Percentiles rank a stretch among this genome's conserved stretches.
Evolutionary conservation across 805 yeast genomes (phyloP).

Genomic region (Metschnikowia dekortorum): DNA sequence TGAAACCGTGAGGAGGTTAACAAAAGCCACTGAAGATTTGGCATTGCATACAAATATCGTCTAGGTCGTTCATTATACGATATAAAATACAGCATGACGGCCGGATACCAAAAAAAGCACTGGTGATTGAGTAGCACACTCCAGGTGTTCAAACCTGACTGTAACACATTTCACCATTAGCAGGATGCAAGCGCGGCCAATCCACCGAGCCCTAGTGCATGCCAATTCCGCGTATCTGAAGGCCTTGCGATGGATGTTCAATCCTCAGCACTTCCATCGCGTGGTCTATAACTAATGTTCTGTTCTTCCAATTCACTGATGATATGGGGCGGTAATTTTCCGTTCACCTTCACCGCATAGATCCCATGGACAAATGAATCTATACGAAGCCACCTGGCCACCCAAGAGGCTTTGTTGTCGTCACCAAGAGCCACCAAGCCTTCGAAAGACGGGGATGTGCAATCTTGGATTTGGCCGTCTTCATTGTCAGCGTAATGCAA

Average conservation of each 20-base stretch:
- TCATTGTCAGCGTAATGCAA: slow-evolving; percentile 74
- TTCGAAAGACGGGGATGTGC: slow-evolving; percentile 95
- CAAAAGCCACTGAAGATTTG: slow-evolving; percentile 13
- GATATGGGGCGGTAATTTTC: slow-evolving; percentile 85
- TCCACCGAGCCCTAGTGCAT: not conserved
- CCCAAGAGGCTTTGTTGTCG: slow-evolving; percentile 82
- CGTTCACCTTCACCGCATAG: slow-evolving; percentile 91
- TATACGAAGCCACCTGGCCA: slow-evolving; percentile 90
- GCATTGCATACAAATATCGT: not conserved
- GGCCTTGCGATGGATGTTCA: slow-evolving; percentile 16
- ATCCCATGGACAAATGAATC: slow-evolving; percentile 85
- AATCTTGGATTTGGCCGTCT: slow-evolving; percentile 78
- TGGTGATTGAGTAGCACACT: not conserved
- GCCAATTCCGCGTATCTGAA: not conserved
- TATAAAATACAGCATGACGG: not conserved
- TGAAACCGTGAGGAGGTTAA: slow-evolving; percentile 30
- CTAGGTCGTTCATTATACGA: not conserved
- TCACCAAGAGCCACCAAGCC: slow-evolving; percentile 90
- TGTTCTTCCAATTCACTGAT: slow-evolving; percentile 66
- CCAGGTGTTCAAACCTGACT: not conserved
- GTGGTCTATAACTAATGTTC: slow-evolving; percentile 83
- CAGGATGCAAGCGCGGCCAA: not conserved
- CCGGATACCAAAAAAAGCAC: not conserved
- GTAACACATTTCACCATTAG: not conserved
- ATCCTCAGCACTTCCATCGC: slow-evolving; percentile 85